Conservation (phyloP, 352 stramenopile genomes). For the Pythium coloratum region DNA sequence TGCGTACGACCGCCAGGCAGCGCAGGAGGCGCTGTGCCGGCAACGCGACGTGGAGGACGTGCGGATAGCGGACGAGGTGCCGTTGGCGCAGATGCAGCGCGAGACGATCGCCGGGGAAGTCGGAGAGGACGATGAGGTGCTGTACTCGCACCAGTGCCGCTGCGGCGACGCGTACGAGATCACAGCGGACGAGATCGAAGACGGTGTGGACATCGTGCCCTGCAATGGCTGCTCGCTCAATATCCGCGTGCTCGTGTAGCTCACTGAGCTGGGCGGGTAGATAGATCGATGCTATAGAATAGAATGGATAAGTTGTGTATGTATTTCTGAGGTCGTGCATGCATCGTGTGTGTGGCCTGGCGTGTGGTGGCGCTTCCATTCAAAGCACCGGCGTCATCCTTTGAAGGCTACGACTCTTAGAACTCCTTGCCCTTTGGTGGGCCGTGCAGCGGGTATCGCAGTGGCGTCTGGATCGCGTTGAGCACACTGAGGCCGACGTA, state of each 20-base stretch:
- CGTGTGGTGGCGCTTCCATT: not conserved
- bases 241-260: slow-evolving; percentile 52
- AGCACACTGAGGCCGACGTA: slow-evolving; percentile 73
- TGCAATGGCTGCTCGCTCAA: slow-evolving; percentile 83
- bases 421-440: slow-evolving; percentile 85
- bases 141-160: slow-evolving; percentile 63
- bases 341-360: not conserved
- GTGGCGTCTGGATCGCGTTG: slow-evolving; percentile 76
- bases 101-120: slow-evolving; percentile 34
- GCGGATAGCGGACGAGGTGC: slow-evolving; percentile 70
- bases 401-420: slow-evolving; percentile 26
- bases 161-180: slow-evolving; percentile 80
- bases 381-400: not conserved
- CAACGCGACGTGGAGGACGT: slow-evolving; percentile 47
- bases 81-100: slow-evolving; percentile 42
- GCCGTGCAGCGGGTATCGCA: slow-evolving; percentile 65
- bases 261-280: not conserved
- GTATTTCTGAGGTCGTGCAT: slow-evolving; percentile 12
- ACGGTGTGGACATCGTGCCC: slow-evolving; percentile 66
- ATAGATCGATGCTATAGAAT: slow-evolving; percentile 13
- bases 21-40: slow-evolving; percentile 33
- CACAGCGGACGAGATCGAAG: slow-evolving; percentile 53
- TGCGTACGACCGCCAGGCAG: slow-evolving; percentile 57
- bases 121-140: slow-evolving; percentile 42
- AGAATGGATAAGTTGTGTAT: slow-evolving; percentile 4